phyloP scores from a whole-genome alignment of 257 asterid genomes.

The Solanum stenotomum region DNA sequence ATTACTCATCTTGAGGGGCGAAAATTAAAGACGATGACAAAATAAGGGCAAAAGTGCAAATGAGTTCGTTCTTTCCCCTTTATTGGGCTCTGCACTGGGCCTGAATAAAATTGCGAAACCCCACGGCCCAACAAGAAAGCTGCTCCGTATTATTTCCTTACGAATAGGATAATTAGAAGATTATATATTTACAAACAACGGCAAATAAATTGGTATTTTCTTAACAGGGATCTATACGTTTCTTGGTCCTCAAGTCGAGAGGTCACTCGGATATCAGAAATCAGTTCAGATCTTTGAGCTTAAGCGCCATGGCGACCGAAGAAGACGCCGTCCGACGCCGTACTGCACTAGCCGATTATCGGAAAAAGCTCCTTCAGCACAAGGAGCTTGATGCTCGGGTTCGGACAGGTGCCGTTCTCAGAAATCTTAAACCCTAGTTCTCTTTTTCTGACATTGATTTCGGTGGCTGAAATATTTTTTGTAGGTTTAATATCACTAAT shows the following conservation, averaged over 20 bases:
- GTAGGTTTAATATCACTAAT: background rate
- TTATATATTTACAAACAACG: background rate
- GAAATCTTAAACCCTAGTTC: background rate
- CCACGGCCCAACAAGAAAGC: background rate
- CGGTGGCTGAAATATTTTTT: background rate
- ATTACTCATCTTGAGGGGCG: too few species aligned
- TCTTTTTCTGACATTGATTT: background rate
- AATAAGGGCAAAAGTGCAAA: background rate
- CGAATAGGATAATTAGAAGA: background rate
- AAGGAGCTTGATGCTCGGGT: constrained; percentile 71
- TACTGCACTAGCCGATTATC: constrained; percentile 39
- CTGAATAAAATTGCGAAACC: background rate
- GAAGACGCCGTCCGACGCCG: constrained; percentile 60
- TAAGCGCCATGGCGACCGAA: background rate
- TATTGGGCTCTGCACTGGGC: background rate
- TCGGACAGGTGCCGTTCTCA: constrained; percentile 37
- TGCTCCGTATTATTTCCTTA: background rate
- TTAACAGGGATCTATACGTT: background rate
- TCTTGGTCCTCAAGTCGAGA: background rate
- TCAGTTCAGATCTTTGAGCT: background rate
- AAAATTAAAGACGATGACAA: background rate
- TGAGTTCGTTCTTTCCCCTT: background rate
- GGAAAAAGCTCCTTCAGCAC: constrained; percentile 58
- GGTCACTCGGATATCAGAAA: background rate
- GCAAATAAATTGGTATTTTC: background rate